Base-by-base conservation (phyloP, 2,329 filamentous ascomycete species). In the Monosporascus sp. region DNA sequence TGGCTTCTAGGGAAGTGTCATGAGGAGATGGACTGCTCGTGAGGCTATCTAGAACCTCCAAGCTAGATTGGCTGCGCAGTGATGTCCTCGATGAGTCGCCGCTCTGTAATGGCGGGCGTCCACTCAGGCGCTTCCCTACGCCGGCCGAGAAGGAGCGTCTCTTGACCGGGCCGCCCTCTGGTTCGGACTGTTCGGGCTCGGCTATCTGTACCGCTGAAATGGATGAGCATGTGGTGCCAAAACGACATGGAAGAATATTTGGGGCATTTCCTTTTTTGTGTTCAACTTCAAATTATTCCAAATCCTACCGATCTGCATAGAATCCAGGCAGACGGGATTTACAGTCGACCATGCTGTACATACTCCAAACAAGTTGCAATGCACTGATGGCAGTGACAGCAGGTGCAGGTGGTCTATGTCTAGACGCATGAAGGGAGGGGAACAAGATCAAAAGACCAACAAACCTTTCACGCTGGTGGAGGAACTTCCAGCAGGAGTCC, bases 151-250 rank as follows among this genome's bases (percentile, higher is more conserved):
- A 78, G 53, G 77, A 75, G 57, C 73, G 75, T 25, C 58, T 56
- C 36, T 75, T 73, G 39, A 76, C 73, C 14, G 63, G 57, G 42
- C 41, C 50, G 46, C n/a, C 50, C 17, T 45, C 42, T 45, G 65
- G 57, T 14, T 68, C 60, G 31, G 63, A 58, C 52, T 45, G 42
- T 25, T 72, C 70, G 20, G 80, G 79, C 60, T 83, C 80, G 47
- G 79, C 76, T 54, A 84, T 84, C 62, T 83, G 80, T 51, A 84
- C 81, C 52, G 79, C 80, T 78, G 53, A 44, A 36, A 46, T 47
- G 38, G 52, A 58, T 66, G 39, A 65, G 61, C 37, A 51, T 53
- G 20, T 45, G 15, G 42, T 18, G 14, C 24, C 5, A 25, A 45
- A 24, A 15, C 3, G n/a, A 17, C 9, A 20, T 20, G 25, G 8